Evolutionary conservation across 768 basidiomycete species (phyloP).

Genomic region (Omphalotus guepiniiformis): DNA sequence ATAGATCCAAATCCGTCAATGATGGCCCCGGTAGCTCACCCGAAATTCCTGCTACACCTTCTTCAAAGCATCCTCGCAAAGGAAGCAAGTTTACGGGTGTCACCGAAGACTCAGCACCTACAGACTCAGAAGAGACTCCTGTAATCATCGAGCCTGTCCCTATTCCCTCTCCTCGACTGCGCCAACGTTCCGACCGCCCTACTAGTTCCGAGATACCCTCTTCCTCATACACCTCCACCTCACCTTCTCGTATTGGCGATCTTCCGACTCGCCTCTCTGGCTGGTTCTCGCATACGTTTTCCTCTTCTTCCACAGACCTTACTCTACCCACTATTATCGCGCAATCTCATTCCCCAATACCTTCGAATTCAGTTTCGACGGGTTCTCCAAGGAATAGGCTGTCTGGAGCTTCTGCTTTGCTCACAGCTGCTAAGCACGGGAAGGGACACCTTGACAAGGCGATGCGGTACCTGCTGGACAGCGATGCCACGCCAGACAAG

Average conservation of each 20-base stretch:
- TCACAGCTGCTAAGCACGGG: constrained; percentile 68
- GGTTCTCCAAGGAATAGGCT: constrained; percentile 27
- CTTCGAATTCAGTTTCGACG: constrained; percentile 13
- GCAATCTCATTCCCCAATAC: constrained; percentile 33
- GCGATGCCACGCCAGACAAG: constrained; percentile 81
- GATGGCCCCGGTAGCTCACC: constrained; percentile 40
- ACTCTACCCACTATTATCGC: constrained; percentile 58
- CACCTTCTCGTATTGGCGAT: constrained; percentile 57
- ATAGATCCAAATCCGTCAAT: constrained; percentile 53
- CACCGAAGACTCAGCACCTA: constrained; percentile 23
- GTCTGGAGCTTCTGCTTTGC: constrained; percentile 36
- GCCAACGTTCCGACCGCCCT: constrained; percentile 56
- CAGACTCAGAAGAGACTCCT: constrained; percentile 41
- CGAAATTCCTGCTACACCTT: constrained; percentile 23
- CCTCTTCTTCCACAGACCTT: constrained; percentile 66
- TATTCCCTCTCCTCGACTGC: constrained; percentile 40
- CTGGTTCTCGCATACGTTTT: constrained; percentile 79
- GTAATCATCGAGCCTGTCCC: constrained; percentile 63
- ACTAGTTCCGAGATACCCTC: constrained; percentile 32
- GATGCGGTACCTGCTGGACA: constrained; percentile 86
- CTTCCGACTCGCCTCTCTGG: constrained; percentile 73
- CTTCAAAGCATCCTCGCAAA: constrained; percentile 23
- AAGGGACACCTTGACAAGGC: constrained; percentile 79
- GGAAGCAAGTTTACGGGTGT: constrained; percentile 32
- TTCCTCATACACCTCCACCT: constrained; percentile 42